Percentiles rank a stretch among this genome's conserved stretches.
phyloP scores from a whole-genome alignment of 805 yeast genomes.

The Yamadazyma ubonensis region DNA sequence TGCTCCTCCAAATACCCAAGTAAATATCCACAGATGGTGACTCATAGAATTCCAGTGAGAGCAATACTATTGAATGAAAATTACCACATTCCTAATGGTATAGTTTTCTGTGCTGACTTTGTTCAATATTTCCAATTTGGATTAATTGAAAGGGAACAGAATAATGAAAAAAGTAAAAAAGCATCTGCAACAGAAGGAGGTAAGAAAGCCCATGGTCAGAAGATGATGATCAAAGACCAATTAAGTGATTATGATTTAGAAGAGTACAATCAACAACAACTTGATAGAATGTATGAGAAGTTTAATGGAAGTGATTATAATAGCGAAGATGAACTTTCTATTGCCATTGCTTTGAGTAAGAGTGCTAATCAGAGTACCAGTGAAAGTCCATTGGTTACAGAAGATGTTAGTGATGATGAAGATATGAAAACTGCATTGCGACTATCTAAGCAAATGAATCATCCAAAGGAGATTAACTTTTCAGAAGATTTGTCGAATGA shows the following conservation, averaged over 20 bases:
- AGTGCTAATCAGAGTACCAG: constrained; percentile 17
- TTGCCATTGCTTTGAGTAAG: constrained; percentile 44
- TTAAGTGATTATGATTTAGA: constrained; percentile 37
- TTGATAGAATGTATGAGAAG: constrained; percentile 35
- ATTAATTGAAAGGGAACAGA: constrained; percentile 21
- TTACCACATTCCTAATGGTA: constrained; percentile 33
- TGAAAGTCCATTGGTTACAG: not conserved
- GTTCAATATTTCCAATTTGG: constrained; percentile 51
- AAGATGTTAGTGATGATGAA: constrained; percentile 11
- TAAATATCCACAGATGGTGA: constrained; percentile 20
- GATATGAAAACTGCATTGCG: constrained; percentile 20
- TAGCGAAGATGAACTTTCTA: constrained; percentile 38
- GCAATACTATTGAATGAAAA: constrained; percentile 25
- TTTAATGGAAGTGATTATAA: constrained; percentile 44
- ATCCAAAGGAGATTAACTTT: too few species aligned
- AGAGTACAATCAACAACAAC: constrained; percentile 22
- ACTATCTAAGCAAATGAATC: constrained; percentile 21
- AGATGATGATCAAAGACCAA: constrained; percentile 30
- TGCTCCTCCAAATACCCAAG: constrained; percentile 31
- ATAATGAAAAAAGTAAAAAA: constrained; percentile 13
- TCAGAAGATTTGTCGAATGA: not conserved
- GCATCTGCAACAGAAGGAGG: constrained; percentile 20
- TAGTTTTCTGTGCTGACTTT: constrained; percentile 40
- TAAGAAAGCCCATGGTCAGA: constrained; percentile 20
- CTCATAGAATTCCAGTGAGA: constrained; percentile 25